phyloP scores from a whole-genome alignment of 2,329 filamentous ascomycete species.

The Gyromitra esculenta region DNA sequence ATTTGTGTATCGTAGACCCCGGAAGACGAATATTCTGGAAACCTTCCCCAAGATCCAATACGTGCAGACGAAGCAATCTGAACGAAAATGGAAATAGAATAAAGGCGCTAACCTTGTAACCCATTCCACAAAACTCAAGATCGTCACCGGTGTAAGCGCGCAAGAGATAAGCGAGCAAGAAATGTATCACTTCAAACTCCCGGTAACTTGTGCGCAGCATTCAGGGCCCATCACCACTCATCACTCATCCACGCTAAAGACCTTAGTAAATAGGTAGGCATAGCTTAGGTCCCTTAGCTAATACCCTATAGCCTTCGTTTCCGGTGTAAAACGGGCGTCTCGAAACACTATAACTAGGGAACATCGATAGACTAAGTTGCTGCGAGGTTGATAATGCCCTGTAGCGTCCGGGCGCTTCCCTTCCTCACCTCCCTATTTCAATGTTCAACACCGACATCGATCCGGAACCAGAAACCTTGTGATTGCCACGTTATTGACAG shows the following conservation, averaged over 20 bases:
- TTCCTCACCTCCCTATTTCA: conserved; percentile 39
- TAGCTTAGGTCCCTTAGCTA: not conserved
- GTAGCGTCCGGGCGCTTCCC: conserved; percentile 22
- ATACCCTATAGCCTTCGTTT: conserved; percentile 17
- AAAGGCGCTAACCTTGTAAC: conserved; percentile 3
- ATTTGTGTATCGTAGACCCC: conserved; percentile 20
- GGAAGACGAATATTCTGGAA: conserved; percentile 28
- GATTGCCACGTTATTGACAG: conserved; percentile 30
- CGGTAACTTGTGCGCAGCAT: conserved; percentile 6
- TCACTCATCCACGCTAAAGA: conserved; percentile 10
- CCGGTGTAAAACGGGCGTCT: conserved; percentile 1
- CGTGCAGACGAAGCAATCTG: not conserved
- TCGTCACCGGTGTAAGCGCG: conserved; percentile 2
- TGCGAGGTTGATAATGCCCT: conserved; percentile 23
- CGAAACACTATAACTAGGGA: conserved; percentile 24
- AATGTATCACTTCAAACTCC: not conserved
- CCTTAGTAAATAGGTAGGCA: not conserved
- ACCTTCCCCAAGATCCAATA: conserved; percentile 2
- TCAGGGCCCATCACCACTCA: conserved; percentile 18
- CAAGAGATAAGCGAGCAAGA: conserved; percentile 19
- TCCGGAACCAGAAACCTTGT: conserved; percentile 29
- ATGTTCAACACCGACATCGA: conserved; percentile 22
- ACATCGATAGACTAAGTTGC: conserved; percentile 7
- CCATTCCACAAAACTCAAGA: conserved; percentile 4
- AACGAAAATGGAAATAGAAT: not conserved